Evolutionary conservation across 2,329 filamentous ascomycete genomes (phyloP), one percentile per base, ranked within the genome.

Genomic region (Cladosporium sp.): DNA sequence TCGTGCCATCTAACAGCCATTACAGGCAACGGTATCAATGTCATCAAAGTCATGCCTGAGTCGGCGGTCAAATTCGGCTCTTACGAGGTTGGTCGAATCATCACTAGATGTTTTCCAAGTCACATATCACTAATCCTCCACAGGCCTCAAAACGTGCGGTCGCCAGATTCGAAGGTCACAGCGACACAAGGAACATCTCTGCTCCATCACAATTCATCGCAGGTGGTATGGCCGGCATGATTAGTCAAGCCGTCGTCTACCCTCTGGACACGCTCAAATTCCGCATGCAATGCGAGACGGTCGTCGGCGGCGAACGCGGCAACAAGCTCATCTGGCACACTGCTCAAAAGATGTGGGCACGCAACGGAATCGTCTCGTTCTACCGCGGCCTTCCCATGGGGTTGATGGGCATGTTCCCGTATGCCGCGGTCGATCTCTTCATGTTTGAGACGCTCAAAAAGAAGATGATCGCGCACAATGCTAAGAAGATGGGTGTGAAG

Each of bases 61-160:
- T 97, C 93, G 28, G 93, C 94, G 25, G 96, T 99, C 72, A 96
- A 97, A 75, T 99, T 99, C 73, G 94, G 94, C 61, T 93, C 92
- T 19, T 99, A 97, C 71, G 94, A 99, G 78, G 84, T 84, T 72
- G 6, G 52, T 37, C 17, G n/a, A 12, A 3, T n/a, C 75, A 3
- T 17, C 12, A 1, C 8, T 28, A 9, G 1, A 17, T 2, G 6
- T 47, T 9, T 8, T 60, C 42, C 19, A n/a, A 20, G 14, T 3
- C 19, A 37, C 34, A 19, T 25, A 37, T 20, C 37, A 42, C 56
- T 40, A 20, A 40, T 38, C 11, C 40, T 60, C 42, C 25, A 5
- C 55, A 86, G 84, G 92, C 91, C 54, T 88, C 92, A 8, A 99
- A 97, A 79, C 87, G 91, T 63, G 85, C 88, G 3, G 85, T 97